These are phyloP conservation scores for Taphrina pruni DNA, from an alignment of 1,139 yeast genomes.

Conservation along the genomic window DNA sequence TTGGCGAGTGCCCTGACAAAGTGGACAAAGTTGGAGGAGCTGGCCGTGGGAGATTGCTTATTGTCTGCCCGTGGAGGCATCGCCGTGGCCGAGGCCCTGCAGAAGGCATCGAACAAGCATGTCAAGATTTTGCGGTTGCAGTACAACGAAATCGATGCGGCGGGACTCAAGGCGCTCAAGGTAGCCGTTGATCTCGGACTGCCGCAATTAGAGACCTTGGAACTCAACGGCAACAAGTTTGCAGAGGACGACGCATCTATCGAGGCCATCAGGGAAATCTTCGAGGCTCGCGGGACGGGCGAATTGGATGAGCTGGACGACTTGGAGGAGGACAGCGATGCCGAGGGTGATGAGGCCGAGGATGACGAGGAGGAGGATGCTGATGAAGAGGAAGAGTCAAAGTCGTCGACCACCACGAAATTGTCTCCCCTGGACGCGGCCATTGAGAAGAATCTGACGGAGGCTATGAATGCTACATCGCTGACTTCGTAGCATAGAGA, in stretches of 20 bases:
- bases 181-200: constrained; percentile 62
- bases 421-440: constrained; percentile 62
- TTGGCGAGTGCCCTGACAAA: constrained; percentile 64
- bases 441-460: constrained; percentile 50
- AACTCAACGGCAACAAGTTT: constrained; percentile 90
- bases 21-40: constrained; percentile 70
- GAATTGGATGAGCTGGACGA: constrained; percentile 92
- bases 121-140: constrained; percentile 74
- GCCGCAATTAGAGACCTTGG: constrained; percentile 68
- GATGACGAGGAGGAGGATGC: constrained; percentile 69
- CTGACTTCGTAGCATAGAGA: constrained; percentile 1
- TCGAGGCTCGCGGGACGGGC: constrained; percentile 76
- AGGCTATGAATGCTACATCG: constrained; percentile 44
- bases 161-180: constrained; percentile 64
- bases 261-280: constrained; percentile 63
- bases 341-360: constrained; percentile 77
- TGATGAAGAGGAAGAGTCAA: constrained; percentile 58
- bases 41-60: constrained; percentile 87
- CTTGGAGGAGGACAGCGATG: constrained; percentile 86
- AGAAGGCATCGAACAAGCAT: constrained; percentile 49
- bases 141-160: constrained; percentile 82
- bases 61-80: constrained; percentile 74
- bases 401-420: constrained; percentile 48
- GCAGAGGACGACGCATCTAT: constrained; percentile 74
- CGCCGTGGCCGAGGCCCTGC: constrained; percentile 56